Evolutionary conservation across 345 rosid species (phyloP).

Genomic region (Microcos paniculata): DNA sequence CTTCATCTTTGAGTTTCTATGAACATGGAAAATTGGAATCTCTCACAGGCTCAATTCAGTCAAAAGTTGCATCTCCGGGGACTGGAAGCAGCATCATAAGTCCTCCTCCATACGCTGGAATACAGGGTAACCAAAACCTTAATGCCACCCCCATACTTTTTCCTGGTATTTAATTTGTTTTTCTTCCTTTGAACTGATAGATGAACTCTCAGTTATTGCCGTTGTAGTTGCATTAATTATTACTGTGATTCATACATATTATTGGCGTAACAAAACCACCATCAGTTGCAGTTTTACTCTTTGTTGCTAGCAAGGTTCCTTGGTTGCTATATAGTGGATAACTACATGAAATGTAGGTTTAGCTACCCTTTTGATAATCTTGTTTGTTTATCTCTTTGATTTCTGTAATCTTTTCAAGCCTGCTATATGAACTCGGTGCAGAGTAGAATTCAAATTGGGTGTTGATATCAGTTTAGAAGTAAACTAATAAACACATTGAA

Average conservation of each 20-base stretch:
- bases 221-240: not conserved
- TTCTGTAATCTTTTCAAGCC: not conserved
- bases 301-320: not conserved
- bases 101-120: conserved; percentile 3
- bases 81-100: not conserved
- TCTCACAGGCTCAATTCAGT: not conserved
- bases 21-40: not conserved
- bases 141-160: not conserved
- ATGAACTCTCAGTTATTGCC: not conserved
- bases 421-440: not conserved
- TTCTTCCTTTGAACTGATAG: not conserved
- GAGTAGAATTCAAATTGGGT: not conserved
- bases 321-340: not conserved
- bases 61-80: not conserved
- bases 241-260: not conserved
- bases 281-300: not conserved
- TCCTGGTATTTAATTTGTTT: not conserved
- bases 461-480: not conserved
- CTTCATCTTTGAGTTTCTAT: not conserved
- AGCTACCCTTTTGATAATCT: not conserved
- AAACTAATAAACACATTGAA: not conserved
- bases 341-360: not conserved
- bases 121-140: not conserved
- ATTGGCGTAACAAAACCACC: not conserved
- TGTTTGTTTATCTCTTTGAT: not conserved